A percentile compares a stretch with the other conserved stretches of the same genome.
These are phyloP conservation scores for Exutisphaerella laricina DNA, from an alignment of 2,329 filamentous ascomycete species.

Conservation along the genomic window DNA sequence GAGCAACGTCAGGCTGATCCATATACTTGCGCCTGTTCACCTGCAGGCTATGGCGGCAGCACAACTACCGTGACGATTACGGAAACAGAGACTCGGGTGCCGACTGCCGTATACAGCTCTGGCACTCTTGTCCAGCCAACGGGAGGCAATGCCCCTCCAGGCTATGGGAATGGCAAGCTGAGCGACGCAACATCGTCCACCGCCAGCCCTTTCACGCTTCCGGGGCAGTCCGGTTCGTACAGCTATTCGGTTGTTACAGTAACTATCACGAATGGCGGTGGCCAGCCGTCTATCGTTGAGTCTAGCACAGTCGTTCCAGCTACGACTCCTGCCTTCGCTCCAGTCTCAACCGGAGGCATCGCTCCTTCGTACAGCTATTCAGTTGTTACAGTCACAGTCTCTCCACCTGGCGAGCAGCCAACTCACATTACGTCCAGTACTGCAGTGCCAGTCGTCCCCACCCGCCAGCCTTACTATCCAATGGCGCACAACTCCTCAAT, in stretches of 20 bases:
- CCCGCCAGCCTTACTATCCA: constrained; percentile 11
- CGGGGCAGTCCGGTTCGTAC: constrained; percentile 14
- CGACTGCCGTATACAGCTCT: constrained; percentile 10
- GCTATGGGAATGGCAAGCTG: constrained; percentile 9
- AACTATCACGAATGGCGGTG: constrained; percentile 13
- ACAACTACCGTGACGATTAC: constrained; percentile 15
- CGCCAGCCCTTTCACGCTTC: constrained; percentile 13
- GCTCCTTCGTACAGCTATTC: constrained; percentile 12
- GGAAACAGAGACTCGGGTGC: constrained; percentile 15
- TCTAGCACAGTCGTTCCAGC: constrained; percentile 13
- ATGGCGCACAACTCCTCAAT: constrained; percentile 10
- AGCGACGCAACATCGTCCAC: constrained; percentile 9
- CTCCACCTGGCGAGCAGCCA: constrained; percentile 9
- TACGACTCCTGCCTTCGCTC: neutral
- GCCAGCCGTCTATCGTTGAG: constrained; percentile 5
- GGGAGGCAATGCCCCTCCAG: constrained; percentile 9
- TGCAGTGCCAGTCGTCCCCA: constrained; percentile 9
- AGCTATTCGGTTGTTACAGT: constrained; percentile 17
- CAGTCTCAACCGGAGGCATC: constrained; percentile 2
- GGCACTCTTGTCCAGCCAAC: constrained; percentile 13
- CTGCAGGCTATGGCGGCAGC: constrained; percentile 8
- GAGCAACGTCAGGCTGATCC: constrained; percentile 27
- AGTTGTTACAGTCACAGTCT: constrained; percentile 15
- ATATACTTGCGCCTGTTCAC: constrained; percentile 12
- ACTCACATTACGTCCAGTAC: constrained; percentile 12